Evolutionary conservation across 2,329 filamentous ascomycete genomes (phyloP), one percentile per base, ranked within the genome.

Genomic region (Coleophoma crateriformis): DNA sequence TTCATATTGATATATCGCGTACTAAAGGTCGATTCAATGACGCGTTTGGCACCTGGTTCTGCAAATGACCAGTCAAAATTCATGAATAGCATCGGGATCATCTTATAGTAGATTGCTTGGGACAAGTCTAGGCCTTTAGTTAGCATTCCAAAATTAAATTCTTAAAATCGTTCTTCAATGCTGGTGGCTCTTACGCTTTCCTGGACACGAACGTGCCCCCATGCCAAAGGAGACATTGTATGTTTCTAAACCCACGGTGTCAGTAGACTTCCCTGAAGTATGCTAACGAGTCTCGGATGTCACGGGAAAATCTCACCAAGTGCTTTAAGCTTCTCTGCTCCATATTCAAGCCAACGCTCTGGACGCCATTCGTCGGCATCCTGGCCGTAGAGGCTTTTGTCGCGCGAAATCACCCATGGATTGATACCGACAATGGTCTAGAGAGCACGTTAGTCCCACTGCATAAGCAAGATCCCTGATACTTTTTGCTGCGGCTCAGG

Each of bases 321-420:
- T 37, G 32, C 15, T 39, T 46, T 54, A 51, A 54, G 35, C 22
- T 50, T 43, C 13, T 54, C 47, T 3, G 20, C 40, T 10, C 32
- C 48, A 41, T 72, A 69, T 52, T 70, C 67, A 6, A 81, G 55
- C 79, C 78, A 82, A 38, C 79, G 60, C 62, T 81, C 78, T 0
- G 79, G 78, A 8, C 77, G 63, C 50, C 71, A 82, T 10, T 67
- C 61, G 19, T 79, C 74, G 1, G 75, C 73, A 42, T 82, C 78
- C 0, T 64, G 51, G 1, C 78, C 78, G 60, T 78, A 82, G 0
- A 73, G 66, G 0, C 61, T 61, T 44, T 61, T 67, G 50, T 78
- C 73, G 1, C 77, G 66, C 40, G 76, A 73, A 48, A 81, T 57
- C 2, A 78, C 78, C 68, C 77, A 79, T 2, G 74, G 76, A 47